Evolutionary conservation across 2,329 filamentous ascomycete species (phyloP).

Genomic region (Pezicula rhizophila): DNA sequence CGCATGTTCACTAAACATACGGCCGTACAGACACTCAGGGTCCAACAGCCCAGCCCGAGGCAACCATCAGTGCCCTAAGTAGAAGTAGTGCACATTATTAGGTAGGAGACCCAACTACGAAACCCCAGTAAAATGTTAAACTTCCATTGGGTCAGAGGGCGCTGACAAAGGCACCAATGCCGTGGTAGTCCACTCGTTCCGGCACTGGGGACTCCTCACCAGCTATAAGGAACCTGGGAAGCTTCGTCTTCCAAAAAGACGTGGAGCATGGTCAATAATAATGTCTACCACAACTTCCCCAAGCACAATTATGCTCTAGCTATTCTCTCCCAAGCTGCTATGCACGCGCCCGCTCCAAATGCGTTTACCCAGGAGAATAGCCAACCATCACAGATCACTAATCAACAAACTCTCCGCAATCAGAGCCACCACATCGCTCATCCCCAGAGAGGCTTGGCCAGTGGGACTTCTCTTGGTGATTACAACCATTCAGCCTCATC

Average conservation of each 20-base stretch:
- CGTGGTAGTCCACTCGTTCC: background rate
- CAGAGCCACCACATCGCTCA: background rate
- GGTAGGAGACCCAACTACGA: too few species aligned
- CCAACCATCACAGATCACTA: constrained; percentile 6
- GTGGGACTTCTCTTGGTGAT: constrained; percentile 1
- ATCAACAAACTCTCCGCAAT: constrained; percentile 3
- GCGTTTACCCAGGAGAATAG: background rate
- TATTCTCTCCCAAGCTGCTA: constrained; percentile 22
- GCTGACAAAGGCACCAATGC: too few species aligned
- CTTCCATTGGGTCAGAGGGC: too few species aligned
- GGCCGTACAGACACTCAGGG: too few species aligned
- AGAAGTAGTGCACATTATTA: too few species aligned
- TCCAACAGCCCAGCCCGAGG: too few species aligned
- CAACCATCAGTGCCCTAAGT: too few species aligned
- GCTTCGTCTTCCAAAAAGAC: background rate
- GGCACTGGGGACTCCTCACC: background rate
- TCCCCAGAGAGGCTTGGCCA: background rate
- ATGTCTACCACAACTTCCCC: constrained; percentile 2
- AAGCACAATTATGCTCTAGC: constrained; percentile 20
- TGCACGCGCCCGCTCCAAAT: constrained; percentile 8
- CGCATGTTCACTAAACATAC: too few species aligned
- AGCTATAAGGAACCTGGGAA: background rate
- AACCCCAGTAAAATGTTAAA: too few species aligned
- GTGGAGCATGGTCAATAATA: background rate
- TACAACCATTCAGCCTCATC: constrained; percentile 2